A percentile compares a stretch with the other conserved stretches of the same genome.
These are phyloP conservation scores for Fusarium nygamai DNA, from an alignment of 2,329 filamentous ascomycete genomes.

Conservation along the genomic window DNA sequence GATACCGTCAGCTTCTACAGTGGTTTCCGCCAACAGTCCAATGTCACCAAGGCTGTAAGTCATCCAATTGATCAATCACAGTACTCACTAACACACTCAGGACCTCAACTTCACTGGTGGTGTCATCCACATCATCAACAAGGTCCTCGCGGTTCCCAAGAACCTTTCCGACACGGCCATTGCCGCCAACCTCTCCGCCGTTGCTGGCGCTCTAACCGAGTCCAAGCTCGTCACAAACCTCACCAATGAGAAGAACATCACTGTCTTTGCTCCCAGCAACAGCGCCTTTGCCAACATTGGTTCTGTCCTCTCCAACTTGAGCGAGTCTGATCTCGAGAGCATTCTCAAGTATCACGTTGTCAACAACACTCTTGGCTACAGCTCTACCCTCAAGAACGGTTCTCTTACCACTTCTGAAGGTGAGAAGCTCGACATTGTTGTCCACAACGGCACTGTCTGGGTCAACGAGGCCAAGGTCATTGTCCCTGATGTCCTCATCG, in stretches of 20 bases:
- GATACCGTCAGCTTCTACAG: slow-evolving; percentile 58
- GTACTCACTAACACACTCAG: slow-evolving; percentile 2
- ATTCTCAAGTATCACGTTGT: slow-evolving; percentile 72
- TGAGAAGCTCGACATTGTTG: slow-evolving; percentile 54
- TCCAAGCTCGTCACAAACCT: slow-evolving; percentile 40
- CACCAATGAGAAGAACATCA: slow-evolving; percentile 51
- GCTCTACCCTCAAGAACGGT: slow-evolving; percentile 40
- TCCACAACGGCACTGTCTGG: slow-evolving; percentile 52
- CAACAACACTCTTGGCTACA: slow-evolving; percentile 56
- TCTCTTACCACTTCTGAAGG: slow-evolving; percentile 41
- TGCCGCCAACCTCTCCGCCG: slow-evolving; percentile 34
- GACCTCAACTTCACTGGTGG: slow-evolving; percentile 58
- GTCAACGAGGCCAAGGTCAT: slow-evolving; percentile 56
- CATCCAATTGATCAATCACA: too few relatives aligned
- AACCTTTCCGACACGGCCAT: slow-evolving; percentile 46
- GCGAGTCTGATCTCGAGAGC: slow-evolving; percentile 54
- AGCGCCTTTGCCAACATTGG: slow-evolving; percentile 66
- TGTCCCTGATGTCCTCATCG: slow-evolving; percentile 58
- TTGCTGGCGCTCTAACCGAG: slow-evolving; percentile 40
- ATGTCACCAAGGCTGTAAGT: slow-evolving; percentile 47
- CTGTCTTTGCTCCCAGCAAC: slow-evolving; percentile 71
- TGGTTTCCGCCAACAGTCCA: slow-evolving; percentile 51
- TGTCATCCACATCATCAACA: slow-evolving; percentile 61
- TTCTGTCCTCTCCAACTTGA: slow-evolving; percentile 57
- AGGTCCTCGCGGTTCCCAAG: slow-evolving; percentile 51